Evolutionary conservation across 2,329 filamentous ascomycete species (phyloP), one percentile per base, ranked within the genome.

Genomic region (Pleoardoris graminearum): DNA sequence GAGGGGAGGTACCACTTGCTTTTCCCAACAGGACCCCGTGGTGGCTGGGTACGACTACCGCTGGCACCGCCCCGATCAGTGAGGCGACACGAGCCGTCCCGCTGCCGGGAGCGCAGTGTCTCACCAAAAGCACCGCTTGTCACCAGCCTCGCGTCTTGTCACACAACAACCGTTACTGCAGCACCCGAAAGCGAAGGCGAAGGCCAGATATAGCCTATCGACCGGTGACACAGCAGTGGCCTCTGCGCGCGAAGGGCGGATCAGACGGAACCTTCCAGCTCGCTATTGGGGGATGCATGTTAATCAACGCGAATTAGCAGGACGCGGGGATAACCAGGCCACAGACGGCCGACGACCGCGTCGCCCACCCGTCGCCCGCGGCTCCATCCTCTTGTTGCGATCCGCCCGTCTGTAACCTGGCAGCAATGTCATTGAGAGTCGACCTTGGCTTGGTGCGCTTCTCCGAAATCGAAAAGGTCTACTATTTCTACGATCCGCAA

Each of bases 401-500:
- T 41, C 43, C 23, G 8, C 41, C 44, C 16, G 23, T 17, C 41
- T 27, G 27, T 36, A 29, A 19, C 39, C n/a, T 46, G n/a, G 42
- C 41, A 54, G 48, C 59, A 63, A 70, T 69, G 67, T 65, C 67
- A 60, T 62, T 58, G 60, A 55, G 41, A 36, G 64, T 70, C 17
- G 61, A 70, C 50, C 66, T 69, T 42, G 58, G 54, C 49, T 48
- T 58, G 43, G 64, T 71, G 27, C 57, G 64, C 30, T 70, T 66
- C 54, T 69, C 67, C 8, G 56, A 59, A 14, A 51, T 70, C 10
- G 67, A 71, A 49, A 57, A 59, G 29, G 66, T 61, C 14, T 63
- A 71, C 50, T 71, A 64, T 48, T 71, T 71, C 44, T 64, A 62
- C 58, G 68, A 71, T 46, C 60, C 62, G 25, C 41, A 48, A 1